Conservation (phyloP, 2,329 filamentous ascomycete species). For the Aotearoamyces nothofagi region DNA sequence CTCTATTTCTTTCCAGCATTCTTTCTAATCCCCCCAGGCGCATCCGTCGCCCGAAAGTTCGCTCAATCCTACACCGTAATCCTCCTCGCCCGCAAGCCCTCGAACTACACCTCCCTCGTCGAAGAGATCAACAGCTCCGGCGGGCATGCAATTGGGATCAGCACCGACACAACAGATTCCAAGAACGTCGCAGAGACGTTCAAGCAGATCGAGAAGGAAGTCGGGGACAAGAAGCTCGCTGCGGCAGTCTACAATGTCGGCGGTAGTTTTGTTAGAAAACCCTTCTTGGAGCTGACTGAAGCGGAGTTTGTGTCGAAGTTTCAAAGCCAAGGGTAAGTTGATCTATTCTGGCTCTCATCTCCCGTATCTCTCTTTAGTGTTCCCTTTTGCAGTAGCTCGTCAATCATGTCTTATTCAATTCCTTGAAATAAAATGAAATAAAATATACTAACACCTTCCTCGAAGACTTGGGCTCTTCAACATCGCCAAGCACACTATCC, state of each 20-base stretch:
- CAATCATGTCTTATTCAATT: too few species aligned
- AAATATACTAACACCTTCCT: conserved; percentile 2
- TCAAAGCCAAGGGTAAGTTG: conserved; percentile 36
- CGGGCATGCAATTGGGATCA: conserved; percentile 56
- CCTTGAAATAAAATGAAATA: too few species aligned
- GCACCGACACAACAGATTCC: conserved; percentile 44
- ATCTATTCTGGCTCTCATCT: too few species aligned
- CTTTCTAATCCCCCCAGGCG: conserved; percentile 19
- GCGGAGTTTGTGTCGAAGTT: conserved; percentile 35
- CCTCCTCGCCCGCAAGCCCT: conserved; percentile 52
- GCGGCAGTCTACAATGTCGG: conserved; percentile 60
- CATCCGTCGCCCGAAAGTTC: conserved; percentile 39
- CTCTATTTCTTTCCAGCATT: not conserved
- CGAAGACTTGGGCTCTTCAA: conserved; percentile 53
- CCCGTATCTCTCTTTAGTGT: too few species aligned
- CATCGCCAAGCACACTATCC: conserved; percentile 59
- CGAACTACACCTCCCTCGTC: conserved; percentile 51
- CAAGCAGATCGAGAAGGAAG: conserved; percentile 41
- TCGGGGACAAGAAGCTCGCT: conserved; percentile 36
- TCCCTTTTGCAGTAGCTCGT: too few species aligned
- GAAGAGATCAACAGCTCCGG: conserved; percentile 51
- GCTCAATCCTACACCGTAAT: conserved; percentile 55
- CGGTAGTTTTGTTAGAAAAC: conserved; percentile 32
- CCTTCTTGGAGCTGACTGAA: conserved; percentile 39
- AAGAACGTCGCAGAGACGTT: conserved; percentile 40